These are phyloP conservation scores for Colletotrichum australisinense DNA, from an alignment of 2,329 filamentous ascomycete species.

Conservation along the genomic window DNA sequence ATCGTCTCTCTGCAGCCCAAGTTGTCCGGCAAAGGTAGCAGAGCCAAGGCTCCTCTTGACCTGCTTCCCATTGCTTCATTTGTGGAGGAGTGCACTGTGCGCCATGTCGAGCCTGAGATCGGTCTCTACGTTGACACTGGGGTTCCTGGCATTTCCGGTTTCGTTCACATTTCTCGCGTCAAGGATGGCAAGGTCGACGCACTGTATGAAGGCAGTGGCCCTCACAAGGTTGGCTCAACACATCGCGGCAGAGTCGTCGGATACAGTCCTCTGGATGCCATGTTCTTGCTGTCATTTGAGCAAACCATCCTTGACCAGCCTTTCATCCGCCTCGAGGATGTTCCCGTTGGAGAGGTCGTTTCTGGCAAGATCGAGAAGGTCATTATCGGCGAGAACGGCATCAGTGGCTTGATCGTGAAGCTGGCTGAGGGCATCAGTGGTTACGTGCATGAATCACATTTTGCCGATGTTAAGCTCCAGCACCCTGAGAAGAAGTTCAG, in stretches of 20 bases:
- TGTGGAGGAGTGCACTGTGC: constrained; percentile 81
- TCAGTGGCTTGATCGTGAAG: constrained; percentile 84
- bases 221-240: constrained; percentile 80
- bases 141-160: constrained; percentile 75
- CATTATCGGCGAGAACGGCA: constrained; percentile 80
- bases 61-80: constrained; percentile 78
- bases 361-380: constrained; percentile 88
- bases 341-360: constrained; percentile 83
- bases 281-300: constrained; percentile 88
- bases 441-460: constrained; percentile 87
- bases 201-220: constrained; percentile 79
- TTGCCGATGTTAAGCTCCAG: constrained; percentile 88
- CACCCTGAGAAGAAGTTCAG: constrained; percentile 97
- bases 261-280: constrained; percentile 87
- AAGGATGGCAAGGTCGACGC: constrained; percentile 91
- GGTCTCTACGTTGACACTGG: constrained; percentile 85
- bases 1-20: constrained; percentile 73
- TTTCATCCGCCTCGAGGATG: constrained; percentile 91
- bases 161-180: constrained; percentile 93
- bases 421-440: constrained; percentile 89
- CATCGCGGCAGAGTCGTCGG: constrained; percentile 87
- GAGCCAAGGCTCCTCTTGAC: constrained; percentile 63
- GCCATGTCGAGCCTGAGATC: constrained; percentile 81
- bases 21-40: constrained; percentile 52
- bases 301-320: constrained; percentile 85